phyloP scores from a whole-genome alignment of 2,329 filamentous ascomycete species.

The Ophiostoma quercus region DNA sequence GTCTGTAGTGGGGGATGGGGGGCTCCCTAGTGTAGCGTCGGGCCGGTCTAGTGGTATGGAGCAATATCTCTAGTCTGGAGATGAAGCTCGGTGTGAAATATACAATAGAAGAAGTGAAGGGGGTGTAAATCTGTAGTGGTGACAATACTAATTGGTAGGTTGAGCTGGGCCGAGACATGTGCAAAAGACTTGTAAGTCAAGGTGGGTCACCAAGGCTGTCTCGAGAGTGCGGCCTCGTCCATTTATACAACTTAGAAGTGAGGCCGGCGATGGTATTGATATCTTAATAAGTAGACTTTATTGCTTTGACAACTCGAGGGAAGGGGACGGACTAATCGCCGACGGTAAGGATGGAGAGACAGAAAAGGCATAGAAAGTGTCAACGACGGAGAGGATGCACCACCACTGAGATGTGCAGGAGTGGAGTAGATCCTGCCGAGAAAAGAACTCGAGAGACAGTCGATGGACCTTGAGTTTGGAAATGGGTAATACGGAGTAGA shows the following conservation, averaged over 20 bases:
- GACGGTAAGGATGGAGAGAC: background rate
- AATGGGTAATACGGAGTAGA: background rate
- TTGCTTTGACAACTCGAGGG: background rate
- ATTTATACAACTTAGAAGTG: background rate
- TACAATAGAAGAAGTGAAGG: background rate
- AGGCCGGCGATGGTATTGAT: background rate
- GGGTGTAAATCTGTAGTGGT: background rate
- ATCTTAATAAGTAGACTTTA: background rate
- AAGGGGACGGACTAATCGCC: background rate
- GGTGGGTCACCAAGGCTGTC: background rate
- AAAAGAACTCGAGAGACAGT: background rate
- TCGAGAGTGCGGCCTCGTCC: background rate
- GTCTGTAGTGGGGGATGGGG: slow-evolving; percentile 1
- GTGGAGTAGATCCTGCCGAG: background rate
- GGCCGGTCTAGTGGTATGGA: slow-evolving; percentile 5
- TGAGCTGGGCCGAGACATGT: background rate
- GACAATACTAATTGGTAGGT: background rate
- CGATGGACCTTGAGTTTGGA: background rate
- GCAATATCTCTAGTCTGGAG: background rate
- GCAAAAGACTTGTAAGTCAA: background rate
- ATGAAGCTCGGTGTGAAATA: background rate
- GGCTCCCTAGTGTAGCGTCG: background rate
- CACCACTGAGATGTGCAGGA: background rate
- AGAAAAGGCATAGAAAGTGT: background rate
- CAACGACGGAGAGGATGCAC: background rate